These are phyloP conservation scores for Mycena floridula DNA, from an alignment of 768 basidiomycete species.

Conservation along the genomic window DNA sequence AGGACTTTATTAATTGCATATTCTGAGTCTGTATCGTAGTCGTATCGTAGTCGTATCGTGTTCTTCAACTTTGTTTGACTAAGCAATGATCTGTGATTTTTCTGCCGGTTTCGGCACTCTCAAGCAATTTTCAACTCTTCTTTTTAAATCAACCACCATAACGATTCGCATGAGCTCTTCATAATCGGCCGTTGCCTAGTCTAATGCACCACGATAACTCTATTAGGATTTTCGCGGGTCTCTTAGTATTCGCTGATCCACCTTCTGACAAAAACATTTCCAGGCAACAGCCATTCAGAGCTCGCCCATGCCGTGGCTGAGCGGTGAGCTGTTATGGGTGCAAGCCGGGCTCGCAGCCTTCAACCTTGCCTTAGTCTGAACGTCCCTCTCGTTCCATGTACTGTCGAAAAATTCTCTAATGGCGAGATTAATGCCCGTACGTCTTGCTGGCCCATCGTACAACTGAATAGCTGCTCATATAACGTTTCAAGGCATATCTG, in stretches of 20 bases:
- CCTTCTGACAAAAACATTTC: conserved; percentile 11
- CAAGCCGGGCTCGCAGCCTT: conserved; percentile 25
- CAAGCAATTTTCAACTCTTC: no score
- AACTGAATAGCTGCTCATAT: no score
- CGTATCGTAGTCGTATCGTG: no score
- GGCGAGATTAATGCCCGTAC: conserved; percentile 96
- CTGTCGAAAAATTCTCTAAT: conserved; percentile 87
- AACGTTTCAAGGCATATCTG: conserved; percentile 89
- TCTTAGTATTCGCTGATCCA: conserved; percentile 1
- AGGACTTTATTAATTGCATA: no score
- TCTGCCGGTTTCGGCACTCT: no score
- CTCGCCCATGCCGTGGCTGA: conserved; percentile 93
- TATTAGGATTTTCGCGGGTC: conserved; percentile 70
- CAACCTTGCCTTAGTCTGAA: conserved; percentile 69
- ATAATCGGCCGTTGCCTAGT: no score
- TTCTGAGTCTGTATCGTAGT: no score
- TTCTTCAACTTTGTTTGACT: no score
- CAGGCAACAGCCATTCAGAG: conserved; percentile 97
- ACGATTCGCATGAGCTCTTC: no score
- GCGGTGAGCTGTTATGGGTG: conserved; percentile 74
- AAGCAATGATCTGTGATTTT: no score
- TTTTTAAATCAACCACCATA: no score
- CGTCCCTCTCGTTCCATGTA: conserved; percentile 79
- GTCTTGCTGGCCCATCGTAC: no score
- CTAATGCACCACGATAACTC: conserved; percentile 86